Percentiles rank a stretch among this genome's conserved stretches.
phyloP scores from a whole-genome alignment of 768 basidiomycete species.

The Pulveroboletus sp. region DNA sequence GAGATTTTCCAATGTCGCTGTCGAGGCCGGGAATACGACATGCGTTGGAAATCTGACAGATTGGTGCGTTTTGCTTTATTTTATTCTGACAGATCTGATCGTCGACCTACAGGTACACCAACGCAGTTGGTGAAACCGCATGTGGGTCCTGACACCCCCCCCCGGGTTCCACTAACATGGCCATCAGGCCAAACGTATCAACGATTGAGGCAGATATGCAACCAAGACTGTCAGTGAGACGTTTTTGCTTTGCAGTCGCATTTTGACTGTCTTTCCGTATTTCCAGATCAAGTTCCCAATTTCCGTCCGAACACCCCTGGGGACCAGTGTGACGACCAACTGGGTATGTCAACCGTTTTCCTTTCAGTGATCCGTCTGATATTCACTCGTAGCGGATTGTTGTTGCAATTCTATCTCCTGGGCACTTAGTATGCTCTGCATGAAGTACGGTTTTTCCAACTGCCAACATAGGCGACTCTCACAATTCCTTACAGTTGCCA shows the following conservation, averaged over 20 bases:
- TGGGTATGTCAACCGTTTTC: conserved; percentile 12
- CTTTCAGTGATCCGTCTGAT: not conserved
- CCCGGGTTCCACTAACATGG: not conserved
- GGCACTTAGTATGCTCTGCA: conserved; percentile 27
- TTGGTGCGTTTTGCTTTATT: conserved; percentile 2
- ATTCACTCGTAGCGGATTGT: conserved; percentile 15
- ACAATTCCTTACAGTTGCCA: conserved; percentile 19
- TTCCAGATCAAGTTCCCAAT: conserved; percentile 18
- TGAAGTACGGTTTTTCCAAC: conserved; percentile 15
- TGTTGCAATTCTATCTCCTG: conserved; percentile 29
- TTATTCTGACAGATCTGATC: not conserved
- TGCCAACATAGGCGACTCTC: not conserved
- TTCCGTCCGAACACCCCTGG: conserved; percentile 21
- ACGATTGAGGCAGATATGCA: conserved; percentile 26
- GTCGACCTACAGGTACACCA: conserved; percentile 20
- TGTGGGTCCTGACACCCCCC: conserved; percentile 13
- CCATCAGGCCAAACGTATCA: conserved; percentile 23
- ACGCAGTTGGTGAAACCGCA: conserved; percentile 26
- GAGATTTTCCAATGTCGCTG: not conserved
- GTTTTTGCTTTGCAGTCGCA: not conserved
- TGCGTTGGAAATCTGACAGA: conserved; percentile 20
- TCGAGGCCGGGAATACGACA: conserved; percentile 19
- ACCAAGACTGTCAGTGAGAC: conserved; percentile 14
- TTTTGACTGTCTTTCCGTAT: not conserved
- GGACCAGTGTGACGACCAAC: conserved; percentile 25